Evolutionary conservation across 192 early-diverging fungal species (phyloP).

Genomic region (Jimgerdemannia lactiflua): DNA sequence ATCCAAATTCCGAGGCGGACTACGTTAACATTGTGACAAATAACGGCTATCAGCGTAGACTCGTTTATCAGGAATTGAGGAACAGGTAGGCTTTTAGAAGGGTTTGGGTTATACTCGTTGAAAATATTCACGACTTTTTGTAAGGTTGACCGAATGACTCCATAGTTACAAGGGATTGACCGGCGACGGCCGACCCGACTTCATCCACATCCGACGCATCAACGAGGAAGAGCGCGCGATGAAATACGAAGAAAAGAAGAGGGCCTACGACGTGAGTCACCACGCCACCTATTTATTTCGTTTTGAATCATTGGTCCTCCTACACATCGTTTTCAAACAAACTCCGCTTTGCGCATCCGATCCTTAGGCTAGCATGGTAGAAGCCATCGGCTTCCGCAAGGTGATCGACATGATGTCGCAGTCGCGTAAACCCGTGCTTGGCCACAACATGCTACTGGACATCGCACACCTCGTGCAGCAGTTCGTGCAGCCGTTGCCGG

Average conservation of each 20-base stretch:
- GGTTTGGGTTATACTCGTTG: too few relatives aligned
- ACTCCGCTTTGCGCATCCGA: too few relatives aligned
- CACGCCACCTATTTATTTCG: background rate
- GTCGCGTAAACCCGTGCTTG: conserved; percentile 76
- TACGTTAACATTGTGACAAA: conserved; percentile 31
- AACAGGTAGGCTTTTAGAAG: conserved; percentile 22
- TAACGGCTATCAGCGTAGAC: conserved; percentile 47
- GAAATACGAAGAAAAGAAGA: background rate
- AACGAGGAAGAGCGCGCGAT: conserved; percentile 4
- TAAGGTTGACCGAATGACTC: too few relatives aligned
- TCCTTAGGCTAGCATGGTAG: conserved; percentile 9
- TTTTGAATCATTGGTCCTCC: background rate
- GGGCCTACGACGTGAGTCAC: background rate
- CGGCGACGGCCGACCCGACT: conserved; percentile 20
- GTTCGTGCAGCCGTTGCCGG: conserved; percentile 70
- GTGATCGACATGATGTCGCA: conserved; percentile 78
- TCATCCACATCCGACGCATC: conserved; percentile 16
- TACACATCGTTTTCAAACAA: too few relatives aligned
- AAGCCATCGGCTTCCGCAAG: conserved; percentile 57
- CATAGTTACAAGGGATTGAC: conserved; percentile 20
- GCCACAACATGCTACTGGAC: conserved; percentile 93
- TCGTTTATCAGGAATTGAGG: conserved; percentile 63
- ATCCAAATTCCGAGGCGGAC: conserved; percentile 37
- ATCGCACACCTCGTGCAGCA: conserved; percentile 73
- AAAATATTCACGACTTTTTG: too few relatives aligned